Evolutionary conservation across 2,329 filamentous ascomycete genomes (phyloP).

Genomic region (Cordyceps farinosa): DNA sequence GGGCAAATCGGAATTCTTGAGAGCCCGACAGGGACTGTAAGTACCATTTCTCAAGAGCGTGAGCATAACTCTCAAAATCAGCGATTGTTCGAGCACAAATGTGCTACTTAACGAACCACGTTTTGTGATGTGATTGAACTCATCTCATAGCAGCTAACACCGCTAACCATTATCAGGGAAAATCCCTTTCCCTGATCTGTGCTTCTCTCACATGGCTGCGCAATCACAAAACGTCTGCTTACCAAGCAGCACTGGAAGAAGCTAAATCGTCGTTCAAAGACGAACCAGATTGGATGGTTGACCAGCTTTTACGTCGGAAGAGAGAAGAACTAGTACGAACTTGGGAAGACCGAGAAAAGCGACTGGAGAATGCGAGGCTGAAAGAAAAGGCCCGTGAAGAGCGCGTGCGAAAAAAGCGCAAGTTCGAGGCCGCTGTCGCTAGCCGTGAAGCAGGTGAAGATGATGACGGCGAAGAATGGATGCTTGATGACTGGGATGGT

Average conservation of each 20-base stretch:
- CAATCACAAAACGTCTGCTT: slow-evolving; percentile 64
- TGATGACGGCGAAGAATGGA: slow-evolving; percentile 63
- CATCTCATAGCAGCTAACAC: neutral
- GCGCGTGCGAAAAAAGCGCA: slow-evolving; percentile 45
- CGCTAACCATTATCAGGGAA: slow-evolving; percentile 53
- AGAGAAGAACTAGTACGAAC: slow-evolving; percentile 61
- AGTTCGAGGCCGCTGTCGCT: slow-evolving; percentile 35
- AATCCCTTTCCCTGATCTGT: slow-evolving; percentile 89
- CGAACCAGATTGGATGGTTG: slow-evolving; percentile 81
- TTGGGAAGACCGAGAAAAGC: slow-evolving; percentile 71
- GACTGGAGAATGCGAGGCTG: slow-evolving; percentile 61
- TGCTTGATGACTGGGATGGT: slow-evolving; percentile 68
- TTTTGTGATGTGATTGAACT: neutral
- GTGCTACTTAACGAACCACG: neutral
- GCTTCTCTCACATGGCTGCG: slow-evolving; percentile 88
- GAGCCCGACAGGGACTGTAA: slow-evolving; percentile 78
- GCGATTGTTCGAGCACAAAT: neutral
- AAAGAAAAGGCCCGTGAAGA: slow-evolving; percentile 57
- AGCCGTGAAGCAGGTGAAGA: slow-evolving; percentile 32
- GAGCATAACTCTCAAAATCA: neutral
- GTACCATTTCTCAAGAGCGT: slow-evolving; percentile 21
- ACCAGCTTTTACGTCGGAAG: slow-evolving; percentile 69
- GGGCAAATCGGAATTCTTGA: slow-evolving; percentile 86
- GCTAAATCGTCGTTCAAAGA: slow-evolving; percentile 50
- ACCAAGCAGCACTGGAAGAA: slow-evolving; percentile 48